Evolutionary conservation across 2,329 filamentous ascomycete species (phyloP).

Genomic region (Myriosclerotinia duriaeana): DNA sequence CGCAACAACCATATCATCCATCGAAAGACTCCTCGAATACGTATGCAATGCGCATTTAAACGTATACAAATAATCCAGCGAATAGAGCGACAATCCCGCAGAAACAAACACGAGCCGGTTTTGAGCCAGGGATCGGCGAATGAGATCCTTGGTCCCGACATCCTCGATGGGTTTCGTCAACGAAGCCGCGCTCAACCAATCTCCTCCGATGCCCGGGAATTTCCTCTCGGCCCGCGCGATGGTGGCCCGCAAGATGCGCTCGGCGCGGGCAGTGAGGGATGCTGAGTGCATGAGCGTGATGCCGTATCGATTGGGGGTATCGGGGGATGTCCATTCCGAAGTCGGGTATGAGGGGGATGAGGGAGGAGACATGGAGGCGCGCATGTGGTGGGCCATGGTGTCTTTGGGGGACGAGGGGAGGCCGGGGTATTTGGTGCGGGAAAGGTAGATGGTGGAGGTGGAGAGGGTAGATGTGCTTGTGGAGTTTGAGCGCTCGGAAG

Average conservation of each 20-base stretch:
- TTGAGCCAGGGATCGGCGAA: slow-evolving; percentile 57
- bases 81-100: slow-evolving; percentile 58
- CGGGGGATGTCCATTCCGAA: slow-evolving; percentile 38
- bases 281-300: slow-evolving; percentile 51
- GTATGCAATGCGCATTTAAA: slow-evolving; percentile 61
- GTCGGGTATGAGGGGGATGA: slow-evolving; percentile 31
- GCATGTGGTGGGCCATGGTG: slow-evolving; percentile 19
- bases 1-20: slow-evolving; percentile 53
- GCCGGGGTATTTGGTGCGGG: slow-evolving; percentile 33
- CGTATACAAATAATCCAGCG: slow-evolving; percentile 62
- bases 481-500: slow-evolving; percentile 25
- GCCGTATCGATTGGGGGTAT: slow-evolving; percentile 45
- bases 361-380: background rate
- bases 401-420: slow-evolving; percentile 35
- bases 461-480: slow-evolving; percentile 22
- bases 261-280: slow-evolving; percentile 49
- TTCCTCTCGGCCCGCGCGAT: slow-evolving; percentile 55
- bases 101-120: slow-evolving; percentile 62
- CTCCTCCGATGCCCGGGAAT: slow-evolving; percentile 43
- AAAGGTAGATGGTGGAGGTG: slow-evolving; percentile 25
- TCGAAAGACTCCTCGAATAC: slow-evolving; percentile 50
- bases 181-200: slow-evolving; percentile 38
- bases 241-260: slow-evolving; percentile 49
- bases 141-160: slow-evolving; percentile 52
- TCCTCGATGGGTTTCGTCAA: slow-evolving; percentile 47